Base-by-base conservation (phyloP, 2,329 filamentous ascomycete species). In the Pseudogymnoascus sp. region DNA sequence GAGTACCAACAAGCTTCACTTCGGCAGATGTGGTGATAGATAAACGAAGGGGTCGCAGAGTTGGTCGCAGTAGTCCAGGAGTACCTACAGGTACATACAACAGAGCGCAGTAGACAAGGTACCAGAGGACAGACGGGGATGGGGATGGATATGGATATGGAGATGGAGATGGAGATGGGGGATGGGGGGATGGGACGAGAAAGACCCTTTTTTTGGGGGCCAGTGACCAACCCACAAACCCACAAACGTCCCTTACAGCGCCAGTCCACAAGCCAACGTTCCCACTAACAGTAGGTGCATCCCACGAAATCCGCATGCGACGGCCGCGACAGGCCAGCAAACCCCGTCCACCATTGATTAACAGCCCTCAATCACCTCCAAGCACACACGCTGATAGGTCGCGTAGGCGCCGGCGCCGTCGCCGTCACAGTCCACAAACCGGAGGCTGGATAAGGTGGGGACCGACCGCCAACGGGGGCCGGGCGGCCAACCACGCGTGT, bases 401-500 rank as follows among this genome's bases (percentile, higher is more conserved):
- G 13, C 23, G 6, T 48, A 48, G 41, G 13, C 41, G 41, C 41
- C 41, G 41, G 41, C 41, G 41, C 41, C 41, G 41, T 26, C 21
- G 41, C 41, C 41, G 28, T 48, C 41, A 48, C 41, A 48, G n/a
- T n/a, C 39, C 21, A 26, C 39, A n/a, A 48, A n/a, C 37, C 18
- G 21, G 8, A 39, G 37, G 18, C 37, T 39, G 21, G 37, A 39
- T 7, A 15, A 10, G 41, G 15, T 21, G 41, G 41, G 41, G n/a
- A n/a, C n/a, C n/a, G n/a, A 10, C 21, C 41, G 41, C 41, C 39
- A 15, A 48, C 41, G 41, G 41, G 38, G 38, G 21, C 5, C 39
- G 41, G 41, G 41, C 41, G 41, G 41, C 41, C 41, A 48, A 48
- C 41, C 41, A 48, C 23, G 41, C 41, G 41, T 21, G 41, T 48